Percentiles rank a stretch among this genome's conserved stretches.
Evolutionary conservation across 176 grass and related monocot genomes (phyloP).

Genomic region (Dactylis glomerata): DNA sequence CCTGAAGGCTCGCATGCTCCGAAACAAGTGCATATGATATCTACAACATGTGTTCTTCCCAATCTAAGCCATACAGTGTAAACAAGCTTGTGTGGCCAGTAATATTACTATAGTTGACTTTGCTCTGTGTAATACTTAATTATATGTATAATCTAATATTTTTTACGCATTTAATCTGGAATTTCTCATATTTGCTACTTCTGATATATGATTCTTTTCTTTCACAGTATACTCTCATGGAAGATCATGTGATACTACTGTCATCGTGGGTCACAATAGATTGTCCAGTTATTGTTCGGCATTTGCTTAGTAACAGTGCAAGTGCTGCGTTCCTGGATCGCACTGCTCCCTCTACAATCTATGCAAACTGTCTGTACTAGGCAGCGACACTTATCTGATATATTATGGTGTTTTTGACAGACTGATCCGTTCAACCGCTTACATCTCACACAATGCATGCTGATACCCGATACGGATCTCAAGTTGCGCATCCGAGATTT

Average conservation of each 20-base stretch:
- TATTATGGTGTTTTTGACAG: slow-evolving; percentile 46
- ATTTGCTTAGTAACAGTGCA: slow-evolving; percentile 91
- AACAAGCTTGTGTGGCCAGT: neutral
- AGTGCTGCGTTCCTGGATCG: neutral
- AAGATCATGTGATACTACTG: slow-evolving; percentile 92
- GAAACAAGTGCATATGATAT: neutral
- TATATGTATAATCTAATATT: neutral
- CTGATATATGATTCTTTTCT: neutral
- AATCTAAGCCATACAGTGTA: neutral
- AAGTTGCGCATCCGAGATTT: slow-evolving; percentile 78
- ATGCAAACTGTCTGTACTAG: neutral
- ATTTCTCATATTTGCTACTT: slow-evolving; percentile 1
- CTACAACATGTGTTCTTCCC: neutral
- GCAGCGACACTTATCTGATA: slow-evolving; percentile 4
- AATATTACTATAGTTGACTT: neutral
- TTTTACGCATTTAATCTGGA: neutral
- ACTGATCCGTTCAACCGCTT: slow-evolving; percentile 95
- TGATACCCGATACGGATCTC: slow-evolving; percentile 70
- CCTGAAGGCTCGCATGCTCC: too few species aligned
- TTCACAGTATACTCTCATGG: slow-evolving; percentile 86
- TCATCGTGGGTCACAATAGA: slow-evolving; percentile 79
- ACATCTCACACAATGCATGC: slow-evolving; percentile 91
- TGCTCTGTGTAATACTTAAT: neutral
- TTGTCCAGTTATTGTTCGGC: slow-evolving; percentile 83
- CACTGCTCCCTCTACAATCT: neutral